Percentiles rank a stretch among this genome's conserved stretches.
These are phyloP conservation scores for Abrus pulchellus DNA, from an alignment of 306 rosid species.

Conservation along the genomic window DNA sequence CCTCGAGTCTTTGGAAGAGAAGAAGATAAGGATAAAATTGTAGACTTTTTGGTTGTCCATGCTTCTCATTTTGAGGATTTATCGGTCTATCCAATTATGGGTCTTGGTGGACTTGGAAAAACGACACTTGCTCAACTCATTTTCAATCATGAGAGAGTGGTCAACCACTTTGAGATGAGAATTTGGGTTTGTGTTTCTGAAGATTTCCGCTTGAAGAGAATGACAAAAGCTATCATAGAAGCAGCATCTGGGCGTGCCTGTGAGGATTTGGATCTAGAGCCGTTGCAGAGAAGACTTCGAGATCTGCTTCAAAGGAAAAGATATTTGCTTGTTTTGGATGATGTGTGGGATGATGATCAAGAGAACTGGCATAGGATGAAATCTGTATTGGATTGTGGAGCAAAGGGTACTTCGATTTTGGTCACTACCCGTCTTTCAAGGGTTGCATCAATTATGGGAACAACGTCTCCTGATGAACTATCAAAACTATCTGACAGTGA, in stretches of 20 bases:
- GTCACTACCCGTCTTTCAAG: slow-evolving; percentile 23
- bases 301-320: neutral
- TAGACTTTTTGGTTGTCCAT: slow-evolving; percentile 24
- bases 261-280: slow-evolving; percentile 28
- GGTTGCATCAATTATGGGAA: slow-evolving; percentile 27
- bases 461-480: neutral
- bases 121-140: slow-evolving; percentile 29
- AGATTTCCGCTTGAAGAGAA: slow-evolving; percentile 36
- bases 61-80: neutral
- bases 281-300: neutral
- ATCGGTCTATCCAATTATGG: slow-evolving; percentile 11
- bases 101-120: slow-evolving; percentile 43
- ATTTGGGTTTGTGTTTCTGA: slow-evolving; percentile 39
- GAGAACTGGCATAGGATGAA: slow-evolving; percentile 29
- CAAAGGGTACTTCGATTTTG: slow-evolving; percentile 33
- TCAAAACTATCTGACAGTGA: neutral
- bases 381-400: slow-evolving; percentile 2
- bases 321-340: slow-evolving; percentile 39
- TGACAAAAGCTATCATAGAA: slow-evolving; percentile 27
- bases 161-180: slow-evolving; percentile 25
- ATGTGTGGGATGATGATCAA: slow-evolving; percentile 21
- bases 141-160: slow-evolving; percentile 23
- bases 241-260: neutral
- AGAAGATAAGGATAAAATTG: neutral
- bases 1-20: slow-evolving; percentile 38